These are phyloP conservation scores for Podospora conica DNA, from an alignment of 495 filamentous ascomycete genomes.

Conservation along the genomic window DNA sequence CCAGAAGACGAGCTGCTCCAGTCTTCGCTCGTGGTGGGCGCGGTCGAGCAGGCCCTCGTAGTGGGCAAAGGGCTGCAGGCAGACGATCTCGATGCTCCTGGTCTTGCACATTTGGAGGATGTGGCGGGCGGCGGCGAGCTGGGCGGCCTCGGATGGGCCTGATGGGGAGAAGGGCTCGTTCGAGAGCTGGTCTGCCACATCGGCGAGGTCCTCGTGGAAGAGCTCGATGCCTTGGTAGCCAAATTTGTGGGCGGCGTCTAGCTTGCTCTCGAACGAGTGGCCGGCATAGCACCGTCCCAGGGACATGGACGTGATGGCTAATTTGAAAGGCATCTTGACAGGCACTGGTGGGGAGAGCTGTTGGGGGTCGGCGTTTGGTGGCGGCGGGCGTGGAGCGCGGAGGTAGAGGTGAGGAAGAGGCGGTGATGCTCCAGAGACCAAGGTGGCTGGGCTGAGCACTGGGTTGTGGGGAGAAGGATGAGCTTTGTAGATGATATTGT, in stretches of 20 bases:
- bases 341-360: not conserved
- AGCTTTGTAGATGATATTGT: not conserved
- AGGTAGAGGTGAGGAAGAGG: not conserved
- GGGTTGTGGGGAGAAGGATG: not conserved
- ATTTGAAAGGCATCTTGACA: conserved; percentile 30
- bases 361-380: not conserved
- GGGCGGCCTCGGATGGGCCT: conserved; percentile 33
- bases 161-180: conserved; percentile 22
- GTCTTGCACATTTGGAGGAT: conserved; percentile 52
- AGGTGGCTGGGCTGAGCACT: not conserved
- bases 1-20: conserved; percentile 64
- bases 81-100: conserved; percentile 56
- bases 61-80: conserved; percentile 73
- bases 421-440: not conserved
- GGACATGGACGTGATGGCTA: conserved; percentile 65
- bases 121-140: conserved; percentile 52
- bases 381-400: not conserved
- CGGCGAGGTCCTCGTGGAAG: conserved; percentile 72
- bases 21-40: conserved; percentile 46
- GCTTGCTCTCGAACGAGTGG: conserved; percentile 56
- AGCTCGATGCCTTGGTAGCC: conserved; percentile 70
- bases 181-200: conserved; percentile 41
- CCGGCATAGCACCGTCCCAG: conserved; percentile 54
- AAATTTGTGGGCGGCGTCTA: conserved; percentile 57
- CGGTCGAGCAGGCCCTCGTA: conserved; percentile 71